Evolutionary conservation across 352 stramenopile genomes (phyloP).

Genomic region (Pythium aristosporum): DNA sequence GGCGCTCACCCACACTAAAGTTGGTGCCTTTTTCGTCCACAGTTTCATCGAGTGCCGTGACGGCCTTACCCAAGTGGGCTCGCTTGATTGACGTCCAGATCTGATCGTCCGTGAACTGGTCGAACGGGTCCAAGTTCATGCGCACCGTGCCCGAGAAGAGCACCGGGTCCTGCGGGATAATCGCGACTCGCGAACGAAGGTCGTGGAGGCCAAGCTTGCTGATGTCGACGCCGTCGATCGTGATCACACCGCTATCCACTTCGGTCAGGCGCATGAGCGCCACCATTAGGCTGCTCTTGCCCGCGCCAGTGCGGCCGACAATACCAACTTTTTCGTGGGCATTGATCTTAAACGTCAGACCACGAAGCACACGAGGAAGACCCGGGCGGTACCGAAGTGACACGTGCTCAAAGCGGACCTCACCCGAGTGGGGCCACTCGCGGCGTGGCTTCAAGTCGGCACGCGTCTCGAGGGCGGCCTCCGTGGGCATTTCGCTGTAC

Average conservation of each 20-base stretch:
- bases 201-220: constrained; percentile 30
- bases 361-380: constrained; percentile 36
- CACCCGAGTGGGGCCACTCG: constrained; percentile 33
- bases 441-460: constrained; percentile 12
- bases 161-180: constrained; percentile 87
- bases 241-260: constrained; percentile 47
- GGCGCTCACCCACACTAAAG: constrained; percentile 92
- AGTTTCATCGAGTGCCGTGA: constrained; percentile 64
- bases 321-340: constrained; percentile 34
- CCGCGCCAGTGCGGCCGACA: constrained; percentile 27
- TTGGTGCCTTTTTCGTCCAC: constrained; percentile 91
- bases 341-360: constrained; percentile 33
- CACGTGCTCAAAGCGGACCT: constrained; percentile 34
- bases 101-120: constrained; percentile 57
- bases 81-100: constrained; percentile 38
- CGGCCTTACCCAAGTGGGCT: constrained; percentile 31
- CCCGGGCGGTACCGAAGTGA: constrained; percentile 38
- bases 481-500: constrained; percentile 58
- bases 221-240: constrained; percentile 86
- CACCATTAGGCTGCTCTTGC: constrained; percentile 43
- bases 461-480: constrained; percentile 43
- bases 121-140: constrained; percentile 90
- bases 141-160: constrained; percentile 89
- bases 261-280: constrained; percentile 40
- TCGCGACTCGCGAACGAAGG: constrained; percentile 29